Evolutionary conservation across 1,284 basidiomycete species (phyloP), one percentile per base, ranked within the genome.

Genomic region (Sutorius eximius): DNA sequence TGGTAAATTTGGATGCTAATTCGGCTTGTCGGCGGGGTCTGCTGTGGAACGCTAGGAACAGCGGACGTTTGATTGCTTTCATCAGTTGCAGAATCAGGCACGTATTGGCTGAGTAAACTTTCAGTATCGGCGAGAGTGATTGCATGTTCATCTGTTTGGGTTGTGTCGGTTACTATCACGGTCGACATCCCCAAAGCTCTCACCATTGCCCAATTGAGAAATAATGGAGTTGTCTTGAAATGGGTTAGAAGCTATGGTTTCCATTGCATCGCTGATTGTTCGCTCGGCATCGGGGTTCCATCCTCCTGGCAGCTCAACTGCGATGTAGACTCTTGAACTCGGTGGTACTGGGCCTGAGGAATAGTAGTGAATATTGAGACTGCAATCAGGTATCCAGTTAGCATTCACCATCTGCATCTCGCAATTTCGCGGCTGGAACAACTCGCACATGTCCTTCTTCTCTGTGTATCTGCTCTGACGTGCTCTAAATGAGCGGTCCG

Each of bases 401-500:
- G 5, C 20, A 40, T 11, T n/a, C 22, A 59, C 57, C 47, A 3
- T 47, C 13, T 1, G 41, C 29, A 1, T 0, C 9, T 40, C 8
- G 60, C 20, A 62, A 27, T 16, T 32, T 36, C 6, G 44, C 5
- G 2, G 13, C 34, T 15, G 58, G 32, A 34, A 59, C 48, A 2
- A 62, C 47, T 27, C 0, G 33, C 22, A 36, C 1, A 22, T 0
- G 18, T 5, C 3, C 3, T 29, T 30, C 20, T 6, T 45, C 40
- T 47, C 51, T 47, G 0, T 42, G 52, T 2, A 59, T 62, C 37
- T 10, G 40, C 36, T 63, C 61, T 3, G 59, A 63, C 2, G 38
- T 63, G 1, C 34, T 2, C 59, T 63, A 27, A 43, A 22, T 7
- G 16, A 3, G 16, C 18, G 3, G 2, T 34, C n/a, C n/a, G n/a